Evolutionary conservation across 371 early-diverging fungal genomes (phyloP).

Genomic region (Spraguea lophii): DNA sequence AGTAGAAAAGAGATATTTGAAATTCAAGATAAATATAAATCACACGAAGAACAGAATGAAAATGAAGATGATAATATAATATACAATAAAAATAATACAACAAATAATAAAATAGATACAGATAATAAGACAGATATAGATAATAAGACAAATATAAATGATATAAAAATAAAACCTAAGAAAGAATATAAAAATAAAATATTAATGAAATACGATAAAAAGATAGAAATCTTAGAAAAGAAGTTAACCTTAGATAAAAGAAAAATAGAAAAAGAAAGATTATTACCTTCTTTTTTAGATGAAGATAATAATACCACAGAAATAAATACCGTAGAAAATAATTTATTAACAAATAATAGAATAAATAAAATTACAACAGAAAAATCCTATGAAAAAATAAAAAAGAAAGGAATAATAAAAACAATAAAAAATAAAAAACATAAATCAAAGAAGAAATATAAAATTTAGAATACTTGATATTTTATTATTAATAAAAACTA

Average conservation of each 20-base stretch:
- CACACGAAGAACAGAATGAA: conserved; percentile 56
- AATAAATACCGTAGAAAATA: too few species aligned
- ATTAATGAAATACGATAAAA: background rate
- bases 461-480: background rate
- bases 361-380: too few species aligned
- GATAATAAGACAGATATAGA: conserved; percentile 52
- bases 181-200: background rate
- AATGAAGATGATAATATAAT: conserved; percentile 55
- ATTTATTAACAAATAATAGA: too few species aligned
- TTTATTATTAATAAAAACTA: background rate
- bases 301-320: too few species aligned
- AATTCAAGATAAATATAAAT: conserved; percentile 49
- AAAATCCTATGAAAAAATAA: too few species aligned
- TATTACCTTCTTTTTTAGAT: background rate
- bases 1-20: conserved; percentile 64
- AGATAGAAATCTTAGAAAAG: background rate
- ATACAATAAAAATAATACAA: conserved; percentile 57
- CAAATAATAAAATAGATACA: conserved; percentile 57
- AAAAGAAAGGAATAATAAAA: too few species aligned
- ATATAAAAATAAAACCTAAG: background rate
- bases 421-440: too few species aligned
- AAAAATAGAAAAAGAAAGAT: background rate
- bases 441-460: too few species aligned
- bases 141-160: background rate
- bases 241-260: background rate